Evolutionary conservation across 2,329 filamentous ascomycete species (phyloP), one percentile per base, ranked within the genome.

Genomic region (Paracorniculantispora psalliotae): DNA sequence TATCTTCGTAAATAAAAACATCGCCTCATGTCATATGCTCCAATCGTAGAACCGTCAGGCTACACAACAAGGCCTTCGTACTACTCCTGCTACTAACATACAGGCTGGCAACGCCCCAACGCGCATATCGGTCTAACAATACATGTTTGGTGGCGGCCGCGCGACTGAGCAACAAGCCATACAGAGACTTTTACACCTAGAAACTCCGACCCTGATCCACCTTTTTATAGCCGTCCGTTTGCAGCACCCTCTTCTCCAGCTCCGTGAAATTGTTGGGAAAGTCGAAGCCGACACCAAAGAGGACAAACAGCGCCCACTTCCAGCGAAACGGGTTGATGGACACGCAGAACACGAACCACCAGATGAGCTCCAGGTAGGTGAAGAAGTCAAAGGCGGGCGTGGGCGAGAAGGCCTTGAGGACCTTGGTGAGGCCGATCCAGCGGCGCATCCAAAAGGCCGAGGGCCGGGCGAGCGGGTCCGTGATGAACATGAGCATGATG

Each of bases 231-330:
- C 80, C 79, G 47, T 82, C 60, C 1, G 79, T 79, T 63, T 85
- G 81, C 54, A 85, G 74, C 7, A 89, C 63, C 61, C 70, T 75
- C 64, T 87, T 82, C 73, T 96, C 91, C 17, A 81, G 75, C 63
- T 82, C 76, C 0, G 93, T 86, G 26, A 94, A 77, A 15, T 75
- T 77, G 71, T 82, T 78, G 0, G 91, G 91, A 49, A 94, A 68
- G 21, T 77, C 77, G 46, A 82, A 78, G 0, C 89, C 90, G 30
- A 93, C 70, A 0, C 91, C 91, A 61, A 88, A 88, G 66, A 96
- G 86, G 17, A 96, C 90, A 69, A 96, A 96, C 0, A 86, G 69
- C 0, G 87, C 89, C 91, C 91, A 96, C 76, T 96, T 96, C 90
- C 91, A 96, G 9, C 91, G 78, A 72, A 96, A 96, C 0, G 91